Base-by-base conservation (phyloP, 2,329 filamentous ascomycete genomes). In the Rutstroemia sp. region DNA sequence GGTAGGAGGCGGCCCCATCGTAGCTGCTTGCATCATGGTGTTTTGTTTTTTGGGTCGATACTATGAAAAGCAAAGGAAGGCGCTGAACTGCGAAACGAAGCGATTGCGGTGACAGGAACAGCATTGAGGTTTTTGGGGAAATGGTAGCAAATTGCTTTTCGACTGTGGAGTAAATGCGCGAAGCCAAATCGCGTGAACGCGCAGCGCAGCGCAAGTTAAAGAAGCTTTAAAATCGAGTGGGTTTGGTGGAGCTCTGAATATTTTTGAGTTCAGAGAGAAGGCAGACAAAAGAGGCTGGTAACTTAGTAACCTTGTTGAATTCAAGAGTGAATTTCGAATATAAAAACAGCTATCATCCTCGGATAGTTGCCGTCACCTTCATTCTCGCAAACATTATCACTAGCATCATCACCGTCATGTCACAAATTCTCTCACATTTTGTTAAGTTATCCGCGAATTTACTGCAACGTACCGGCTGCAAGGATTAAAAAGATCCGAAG, bases 1-100 rank as follows among this genome's bases (percentile, higher is more conserved):
- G 4, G 63, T 58, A 37, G 55, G 39, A 23, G 66, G 65, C 50
- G 67, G 63, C 2, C 58, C 58, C 63, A 69, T 68, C 42, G 57
- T 51, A 19, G 54, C 58, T n/a, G 58, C 55, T 62, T 52, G 34
- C 55, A 57, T 57, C 8, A 2, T 49, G 16, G n/a, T 7, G 10
- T 27, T 25, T 38, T 16, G 16, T 45, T 38, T 14, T 25, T 41
- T 10, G n/a, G 12, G 14, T 52, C 17, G 48, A 42, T 37, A 38
- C 39, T 56, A 30, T 46, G 30, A 30, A 37, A 34, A 47, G 39
- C 14, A 25, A 30, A 27, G 19, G 25, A 52, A 37, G 23, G 34
- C 37, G 48, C 30, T 21, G 34, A 30, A 19, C 17, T 52, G 54
- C 41, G 46, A 9, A 52, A 23, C 21, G 48, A 41, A 50, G 44